phyloP scores from a whole-genome alignment of 1,284 basidiomycete species.

The Ustilago curta region DNA sequence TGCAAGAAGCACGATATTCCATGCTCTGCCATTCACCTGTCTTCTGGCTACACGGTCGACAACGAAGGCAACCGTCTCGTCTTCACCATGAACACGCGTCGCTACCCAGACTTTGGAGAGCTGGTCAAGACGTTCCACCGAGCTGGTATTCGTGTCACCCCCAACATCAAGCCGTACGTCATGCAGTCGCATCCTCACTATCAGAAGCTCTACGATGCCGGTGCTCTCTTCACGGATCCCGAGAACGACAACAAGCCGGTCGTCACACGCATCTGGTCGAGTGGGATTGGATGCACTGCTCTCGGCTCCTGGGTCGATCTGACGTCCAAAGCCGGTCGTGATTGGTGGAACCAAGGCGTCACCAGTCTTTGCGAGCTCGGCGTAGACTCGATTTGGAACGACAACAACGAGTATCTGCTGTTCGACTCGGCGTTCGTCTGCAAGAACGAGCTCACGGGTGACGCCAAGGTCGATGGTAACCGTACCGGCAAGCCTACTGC shows the following conservation, averaged over 20 bases:
- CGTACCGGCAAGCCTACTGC: slow-evolving; percentile 33
- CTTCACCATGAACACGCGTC: slow-evolving; percentile 70
- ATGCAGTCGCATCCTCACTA: slow-evolving; percentile 68
- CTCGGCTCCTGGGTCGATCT: slow-evolving; percentile 71
- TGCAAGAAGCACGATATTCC: slow-evolving; percentile 71
- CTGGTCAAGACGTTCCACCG: slow-evolving; percentile 70
- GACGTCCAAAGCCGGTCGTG: slow-evolving; percentile 68
- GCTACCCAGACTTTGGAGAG: slow-evolving; percentile 71
- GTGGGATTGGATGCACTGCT: slow-evolving; percentile 69
- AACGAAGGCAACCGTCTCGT: slow-evolving; percentile 70
- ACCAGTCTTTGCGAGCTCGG: slow-evolving; percentile 69
- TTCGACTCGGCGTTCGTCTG: slow-evolving; percentile 70
- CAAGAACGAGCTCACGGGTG: slow-evolving; percentile 50
- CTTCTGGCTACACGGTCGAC: slow-evolving; percentile 71
- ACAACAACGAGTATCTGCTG: slow-evolving; percentile 71
- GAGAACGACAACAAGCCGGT: slow-evolving; percentile 63
- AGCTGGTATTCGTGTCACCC: slow-evolving; percentile 70
- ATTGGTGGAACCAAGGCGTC: slow-evolving; percentile 71
- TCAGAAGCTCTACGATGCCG: slow-evolving; percentile 63
- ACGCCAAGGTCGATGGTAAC: slow-evolving; percentile 37
- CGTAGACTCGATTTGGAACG: slow-evolving; percentile 71
- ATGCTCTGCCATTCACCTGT: slow-evolving; percentile 66
- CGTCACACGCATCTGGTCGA: slow-evolving; percentile 71
- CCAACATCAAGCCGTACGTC: slow-evolving; percentile 71
- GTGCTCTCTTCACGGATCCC: slow-evolving; percentile 70